Percentiles rank a stretch among this genome's conserved stretches.
Conservation (phyloP, 139 green algal genomes). For the Coccomyxa sp. region DNA sequence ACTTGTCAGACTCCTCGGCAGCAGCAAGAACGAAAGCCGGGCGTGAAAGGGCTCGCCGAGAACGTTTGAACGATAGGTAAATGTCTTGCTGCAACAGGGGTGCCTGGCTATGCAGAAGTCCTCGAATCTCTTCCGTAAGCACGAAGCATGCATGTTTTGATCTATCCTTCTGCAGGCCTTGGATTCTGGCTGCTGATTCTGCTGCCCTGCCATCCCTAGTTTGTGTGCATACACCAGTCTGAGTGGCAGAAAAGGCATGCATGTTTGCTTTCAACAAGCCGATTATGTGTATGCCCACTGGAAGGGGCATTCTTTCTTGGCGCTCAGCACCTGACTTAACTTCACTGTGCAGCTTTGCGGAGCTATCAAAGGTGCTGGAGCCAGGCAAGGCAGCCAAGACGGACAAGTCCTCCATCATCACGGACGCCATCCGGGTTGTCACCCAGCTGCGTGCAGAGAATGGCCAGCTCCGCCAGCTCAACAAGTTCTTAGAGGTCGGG, state of each 20-base stretch:
- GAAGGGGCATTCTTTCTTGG: neutral
- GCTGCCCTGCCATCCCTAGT: neutral
- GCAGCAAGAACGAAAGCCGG: slow-evolving; percentile 32
- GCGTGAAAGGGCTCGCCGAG: slow-evolving; percentile 37
- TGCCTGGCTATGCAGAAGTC: neutral
- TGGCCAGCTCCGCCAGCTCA: slow-evolving; percentile 55
- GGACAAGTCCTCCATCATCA: slow-evolving; percentile 48
- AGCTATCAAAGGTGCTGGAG: slow-evolving; percentile 46
- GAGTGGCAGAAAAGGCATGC: too few relatives aligned
- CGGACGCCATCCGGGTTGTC: slow-evolving; percentile 46
- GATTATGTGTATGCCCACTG: neutral
- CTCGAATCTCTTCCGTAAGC: neutral
- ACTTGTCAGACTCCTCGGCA: neutral
- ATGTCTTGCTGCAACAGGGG: neutral
- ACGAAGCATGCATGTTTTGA: neutral
- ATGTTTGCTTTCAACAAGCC: neutral
- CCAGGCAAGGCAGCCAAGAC: slow-evolving; percentile 35
- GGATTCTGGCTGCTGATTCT: neutral
- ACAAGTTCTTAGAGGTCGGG: slow-evolving; percentile 55
- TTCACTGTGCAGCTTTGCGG: slow-evolving; percentile 36
- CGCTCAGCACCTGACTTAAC: too few relatives aligned
- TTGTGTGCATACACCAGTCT: too few relatives aligned
- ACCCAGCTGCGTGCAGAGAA: slow-evolving; percentile 48
- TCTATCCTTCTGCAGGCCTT: neutral
- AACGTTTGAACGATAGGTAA: slow-evolving; percentile 44